Evolutionary conservation across 805 yeast genomes (phyloP).

Genomic region (Zygoascus biomembranicola): DNA sequence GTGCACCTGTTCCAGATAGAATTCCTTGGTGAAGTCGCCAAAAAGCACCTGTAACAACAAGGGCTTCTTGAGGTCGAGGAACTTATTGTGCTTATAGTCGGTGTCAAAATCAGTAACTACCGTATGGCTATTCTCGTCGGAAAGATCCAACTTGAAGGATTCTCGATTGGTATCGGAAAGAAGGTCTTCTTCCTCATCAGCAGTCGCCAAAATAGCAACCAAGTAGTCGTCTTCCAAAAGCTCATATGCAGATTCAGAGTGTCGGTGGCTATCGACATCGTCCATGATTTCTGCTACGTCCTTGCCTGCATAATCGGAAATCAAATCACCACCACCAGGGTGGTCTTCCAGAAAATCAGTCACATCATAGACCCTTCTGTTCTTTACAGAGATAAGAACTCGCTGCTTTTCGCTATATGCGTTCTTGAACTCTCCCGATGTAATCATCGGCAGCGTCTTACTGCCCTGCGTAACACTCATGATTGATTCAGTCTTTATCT

Average conservation of each 20-base stretch:
- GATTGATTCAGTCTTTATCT: not conserved
- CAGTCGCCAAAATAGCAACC: slow-evolving; percentile 77
- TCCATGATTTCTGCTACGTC: slow-evolving; percentile 62
- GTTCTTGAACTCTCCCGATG: slow-evolving; percentile 41
- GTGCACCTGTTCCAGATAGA: slow-evolving; percentile 92
- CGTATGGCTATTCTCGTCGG: slow-evolving; percentile 67
- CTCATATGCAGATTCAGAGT: slow-evolving; percentile 79
- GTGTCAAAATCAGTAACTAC: slow-evolving; percentile 68
- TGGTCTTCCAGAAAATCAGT: slow-evolving; percentile 65
- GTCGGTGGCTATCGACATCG: slow-evolving; percentile 65
- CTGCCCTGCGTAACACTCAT: not conserved
- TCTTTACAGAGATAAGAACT: slow-evolving; percentile 67
- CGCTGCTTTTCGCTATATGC: slow-evolving; percentile 38
- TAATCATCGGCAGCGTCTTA: slow-evolving; percentile 42
- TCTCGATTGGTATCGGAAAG: slow-evolving; percentile 44
- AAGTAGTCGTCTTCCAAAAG: slow-evolving; percentile 73
- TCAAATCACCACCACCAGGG: slow-evolving; percentile 58
- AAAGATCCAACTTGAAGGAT: slow-evolving; percentile 29
- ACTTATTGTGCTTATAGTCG: slow-evolving; percentile 72
- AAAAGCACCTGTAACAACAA: slow-evolving; percentile 70
- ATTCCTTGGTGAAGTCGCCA: slow-evolving; percentile 73
- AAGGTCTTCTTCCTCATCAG: slow-evolving; percentile 65
- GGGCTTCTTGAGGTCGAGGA: slow-evolving; percentile 79
- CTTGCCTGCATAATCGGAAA: slow-evolving; percentile 32
- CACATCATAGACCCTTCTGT: slow-evolving; percentile 79